Percentiles rank a stretch among this genome's conserved stretches.
These are phyloP conservation scores for Pleurostoma richardsiae DNA, from an alignment of 2,329 filamentous ascomycete genomes.

Conservation along the genomic window DNA sequence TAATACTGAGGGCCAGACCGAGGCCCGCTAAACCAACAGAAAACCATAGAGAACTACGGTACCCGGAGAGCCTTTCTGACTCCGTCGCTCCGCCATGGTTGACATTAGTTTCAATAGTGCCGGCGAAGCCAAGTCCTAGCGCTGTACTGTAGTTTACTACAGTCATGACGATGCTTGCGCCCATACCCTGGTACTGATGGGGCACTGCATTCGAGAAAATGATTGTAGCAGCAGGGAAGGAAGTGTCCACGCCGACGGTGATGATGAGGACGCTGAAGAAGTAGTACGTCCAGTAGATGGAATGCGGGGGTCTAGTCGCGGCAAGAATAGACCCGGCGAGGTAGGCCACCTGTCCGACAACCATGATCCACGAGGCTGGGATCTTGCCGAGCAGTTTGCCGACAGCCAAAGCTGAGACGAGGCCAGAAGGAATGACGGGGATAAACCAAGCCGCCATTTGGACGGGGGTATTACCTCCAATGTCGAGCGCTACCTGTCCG, in stretches of 20 bases:
- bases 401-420: slow-evolving; percentile 23
- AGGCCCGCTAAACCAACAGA: slow-evolving; percentile 11
- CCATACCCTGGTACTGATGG: slow-evolving; percentile 18
- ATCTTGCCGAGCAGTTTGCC: slow-evolving; percentile 23
- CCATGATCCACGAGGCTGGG: slow-evolving; percentile 16
- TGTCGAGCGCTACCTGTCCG: slow-evolving; percentile 39
- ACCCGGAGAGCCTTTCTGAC: slow-evolving; percentile 7
- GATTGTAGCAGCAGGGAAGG: slow-evolving; percentile 45
- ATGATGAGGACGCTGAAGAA: slow-evolving; percentile 42
- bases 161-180: slow-evolving; percentile 42
- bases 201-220: slow-evolving; percentile 35
- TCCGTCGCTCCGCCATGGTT: slow-evolving; percentile 12
- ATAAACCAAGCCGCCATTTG: slow-evolving; percentile 20
- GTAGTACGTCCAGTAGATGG: slow-evolving; percentile 48
- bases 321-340: slow-evolving; percentile 15
- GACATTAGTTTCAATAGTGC: slow-evolving; percentile 42
- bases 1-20: slow-evolving; percentile 7
- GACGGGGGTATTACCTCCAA: slow-evolving; percentile 19
- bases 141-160: slow-evolving; percentile 53
- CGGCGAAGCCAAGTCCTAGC: slow-evolving; percentile 47
- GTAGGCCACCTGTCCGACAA: slow-evolving; percentile 12
- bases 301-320: slow-evolving; percentile 29
- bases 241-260: slow-evolving; percentile 49
- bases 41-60: slow-evolving; percentile 10
- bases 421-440: slow-evolving; percentile 16